Evolutionary conservation across 495 filamentous ascomycete species (phyloP).

Genomic region (Penicillium cataractarum): DNA sequence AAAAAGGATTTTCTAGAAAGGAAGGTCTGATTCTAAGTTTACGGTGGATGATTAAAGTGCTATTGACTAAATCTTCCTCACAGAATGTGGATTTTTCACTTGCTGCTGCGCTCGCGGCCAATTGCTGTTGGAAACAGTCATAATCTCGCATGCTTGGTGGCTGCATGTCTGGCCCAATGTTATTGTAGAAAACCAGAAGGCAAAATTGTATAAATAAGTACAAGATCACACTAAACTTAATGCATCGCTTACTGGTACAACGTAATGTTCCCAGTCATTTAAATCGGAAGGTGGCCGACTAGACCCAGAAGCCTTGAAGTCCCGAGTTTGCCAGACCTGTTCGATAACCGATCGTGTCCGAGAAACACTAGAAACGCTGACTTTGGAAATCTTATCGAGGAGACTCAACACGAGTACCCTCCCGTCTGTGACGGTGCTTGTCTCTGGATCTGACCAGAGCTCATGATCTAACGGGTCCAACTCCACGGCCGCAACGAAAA

Average conservation of each 20-base stretch:
- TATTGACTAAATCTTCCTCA: too few species aligned
- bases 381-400: background rate
- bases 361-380: conserved; percentile 3
- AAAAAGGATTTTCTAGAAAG: background rate
- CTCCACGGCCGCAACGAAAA: background rate
- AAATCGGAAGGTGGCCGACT: background rate
- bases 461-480: background rate
- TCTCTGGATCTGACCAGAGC: conserved; percentile 2
- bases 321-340: conserved; percentile 1
- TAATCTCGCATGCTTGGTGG: too few species aligned
- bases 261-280: conserved; percentile 2
- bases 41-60: too few species aligned
- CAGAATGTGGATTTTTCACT: too few species aligned
- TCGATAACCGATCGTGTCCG: background rate
- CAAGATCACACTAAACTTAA: background rate
- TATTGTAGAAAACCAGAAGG: too few species aligned
- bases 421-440: background rate
- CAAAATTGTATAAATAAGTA: background rate
- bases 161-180: too few species aligned
- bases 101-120: too few species aligned
- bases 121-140: too few species aligned
- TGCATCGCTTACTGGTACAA: conserved; percentile 1
- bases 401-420: background rate
- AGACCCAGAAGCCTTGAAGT: background rate
- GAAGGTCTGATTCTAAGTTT: background rate